Conservation (phyloP, 2,329 filamentous ascomycete species). For the Dryadomyces quercus-mongolicae region DNA sequence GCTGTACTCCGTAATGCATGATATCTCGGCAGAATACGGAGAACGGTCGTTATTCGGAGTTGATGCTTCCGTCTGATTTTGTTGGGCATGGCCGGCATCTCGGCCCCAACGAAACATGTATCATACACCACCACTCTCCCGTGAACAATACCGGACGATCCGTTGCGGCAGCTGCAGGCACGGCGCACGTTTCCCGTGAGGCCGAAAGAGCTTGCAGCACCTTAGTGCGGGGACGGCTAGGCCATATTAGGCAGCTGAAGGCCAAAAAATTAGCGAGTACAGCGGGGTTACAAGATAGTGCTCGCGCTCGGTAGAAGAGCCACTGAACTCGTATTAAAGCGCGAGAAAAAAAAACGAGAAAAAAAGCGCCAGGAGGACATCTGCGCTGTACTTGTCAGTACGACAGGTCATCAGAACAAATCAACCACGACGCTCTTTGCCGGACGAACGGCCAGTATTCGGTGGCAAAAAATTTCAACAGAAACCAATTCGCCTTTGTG, state of each 20-base stretch:
- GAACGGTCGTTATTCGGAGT: too few species aligned
- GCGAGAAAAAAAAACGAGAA: background rate
- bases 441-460: conserved; percentile 1
- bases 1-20: too few species aligned
- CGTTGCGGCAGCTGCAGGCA: background rate
- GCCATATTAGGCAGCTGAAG: background rate
- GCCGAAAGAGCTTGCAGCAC: too few species aligned
- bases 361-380: conserved; percentile 12
- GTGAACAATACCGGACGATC: background rate
- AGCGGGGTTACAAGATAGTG: background rate
- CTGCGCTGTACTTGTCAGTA: conserved; percentile 16
- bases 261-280: background rate
- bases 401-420: conserved; percentile 3
- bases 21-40: too few species aligned
- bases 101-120: too few species aligned
- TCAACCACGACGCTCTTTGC: background rate
- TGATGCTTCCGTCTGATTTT: too few species aligned
- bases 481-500: background rate
- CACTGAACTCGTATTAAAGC: background rate
- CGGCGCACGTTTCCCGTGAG: background rate
- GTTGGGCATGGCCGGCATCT: too few species aligned
- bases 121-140: too few species aligned
- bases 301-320: background rate
- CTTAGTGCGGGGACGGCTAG: background rate
- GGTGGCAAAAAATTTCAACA: background rate